These are phyloP conservation scores for Kodamaea derodonti DNA, from an alignment of 1,139 yeast species.

Conservation along the genomic window DNA sequence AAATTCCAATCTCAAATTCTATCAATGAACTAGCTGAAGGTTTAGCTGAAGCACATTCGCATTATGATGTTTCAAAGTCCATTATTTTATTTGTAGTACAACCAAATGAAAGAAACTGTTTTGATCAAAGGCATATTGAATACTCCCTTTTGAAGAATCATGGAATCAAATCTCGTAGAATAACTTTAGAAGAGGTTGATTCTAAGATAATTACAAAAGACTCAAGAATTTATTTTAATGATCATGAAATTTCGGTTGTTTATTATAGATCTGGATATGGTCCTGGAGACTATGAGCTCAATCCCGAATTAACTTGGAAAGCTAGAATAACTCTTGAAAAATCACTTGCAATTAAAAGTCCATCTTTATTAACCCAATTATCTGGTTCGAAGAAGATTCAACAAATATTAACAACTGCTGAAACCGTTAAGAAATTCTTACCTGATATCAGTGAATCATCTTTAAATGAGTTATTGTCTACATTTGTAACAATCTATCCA, in stretches of 20 bases:
- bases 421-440: constrained; percentile 46
- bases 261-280: constrained; percentile 88
- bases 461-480: constrained; percentile 38
- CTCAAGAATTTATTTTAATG: constrained; percentile 49
- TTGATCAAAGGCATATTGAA: constrained; percentile 86
- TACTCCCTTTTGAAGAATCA: constrained; percentile 56
- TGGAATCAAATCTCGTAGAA: constrained; percentile 58
- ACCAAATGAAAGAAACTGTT: constrained; percentile 79
- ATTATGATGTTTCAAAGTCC: constrained; percentile 44
- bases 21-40: constrained; percentile 62
- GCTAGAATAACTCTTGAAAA: constrained; percentile 70
- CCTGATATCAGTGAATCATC: constrained; percentile 24
- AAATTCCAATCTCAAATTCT: constrained; percentile 67
- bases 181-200: constrained; percentile 61
- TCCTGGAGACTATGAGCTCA: constrained; percentile 65
- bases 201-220: constrained; percentile 30
- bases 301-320: constrained; percentile 61
- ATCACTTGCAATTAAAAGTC: constrained; percentile 83
- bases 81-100: constrained; percentile 81
- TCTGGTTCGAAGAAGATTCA: constrained; percentile 93
- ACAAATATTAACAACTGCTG: constrained; percentile 68
- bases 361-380: constrained; percentile 81
- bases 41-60: constrained; percentile 59
- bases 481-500: constrained; percentile 86
- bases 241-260: constrained; percentile 73